Evolutionary conservation across 768 basidiomycete genomes (phyloP).

Genomic region (Pulveroboletus ravenelii): DNA sequence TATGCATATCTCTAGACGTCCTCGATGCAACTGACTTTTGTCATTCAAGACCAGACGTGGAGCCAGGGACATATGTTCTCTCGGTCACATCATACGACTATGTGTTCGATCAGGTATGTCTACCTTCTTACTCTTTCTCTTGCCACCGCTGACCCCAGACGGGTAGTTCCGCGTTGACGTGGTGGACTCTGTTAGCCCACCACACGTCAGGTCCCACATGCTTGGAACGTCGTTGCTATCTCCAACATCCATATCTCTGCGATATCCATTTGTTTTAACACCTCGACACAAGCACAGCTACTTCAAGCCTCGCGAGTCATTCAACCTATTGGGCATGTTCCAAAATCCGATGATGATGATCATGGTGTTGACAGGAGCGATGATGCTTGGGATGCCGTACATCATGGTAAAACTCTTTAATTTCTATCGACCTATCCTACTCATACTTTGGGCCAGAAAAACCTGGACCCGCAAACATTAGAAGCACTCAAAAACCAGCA

Average conservation of each 20-base stretch:
- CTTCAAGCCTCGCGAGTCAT: slow-evolving; percentile 66
- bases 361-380: slow-evolving; percentile 59
- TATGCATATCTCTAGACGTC: slow-evolving; percentile 30
- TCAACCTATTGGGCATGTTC: slow-evolving; percentile 72
- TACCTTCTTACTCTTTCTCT: background rate
- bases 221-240: slow-evolving; percentile 67
- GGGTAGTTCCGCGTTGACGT: slow-evolving; percentile 67
- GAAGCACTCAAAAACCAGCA: slow-evolving; percentile 63
- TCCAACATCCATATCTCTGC: slow-evolving; percentile 46
- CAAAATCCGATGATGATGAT: slow-evolving; percentile 83
- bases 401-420: slow-evolving; percentile 51
- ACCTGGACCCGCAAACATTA: slow-evolving; percentile 65
- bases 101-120: slow-evolving; percentile 62
- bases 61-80: slow-evolving; percentile 64
- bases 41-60: slow-evolving; percentile 54
- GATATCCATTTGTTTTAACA: slow-evolving; percentile 56
- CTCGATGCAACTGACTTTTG: slow-evolving; percentile 8
- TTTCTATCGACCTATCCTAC: background rate
- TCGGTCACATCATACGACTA: slow-evolving; percentile 65
- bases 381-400: slow-evolving; percentile 73
- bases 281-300: slow-evolving; percentile 56
- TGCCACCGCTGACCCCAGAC: slow-evolving; percentile 1
- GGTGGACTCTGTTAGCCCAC: slow-evolving; percentile 35
- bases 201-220: slow-evolving; percentile 59
- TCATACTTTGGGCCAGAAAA: slow-evolving; percentile 47